phyloP scores from a whole-genome alignment of 202 grass and related monocot genomes.

The Schoenoplectus triqueter region DNA sequence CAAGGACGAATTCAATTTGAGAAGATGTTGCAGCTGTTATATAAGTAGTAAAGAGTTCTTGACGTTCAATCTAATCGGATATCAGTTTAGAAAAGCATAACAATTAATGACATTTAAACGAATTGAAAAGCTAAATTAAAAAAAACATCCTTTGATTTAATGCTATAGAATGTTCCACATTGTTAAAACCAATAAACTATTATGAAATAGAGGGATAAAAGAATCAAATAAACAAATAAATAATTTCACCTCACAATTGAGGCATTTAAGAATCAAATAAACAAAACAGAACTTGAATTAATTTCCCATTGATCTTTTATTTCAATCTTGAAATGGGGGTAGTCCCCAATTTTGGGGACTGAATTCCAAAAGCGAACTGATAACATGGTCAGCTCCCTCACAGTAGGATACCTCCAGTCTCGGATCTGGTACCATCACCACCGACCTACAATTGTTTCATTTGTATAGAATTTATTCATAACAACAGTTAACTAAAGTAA shows the following conservation, averaged over 20 bases:
- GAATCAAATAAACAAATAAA: neutral
- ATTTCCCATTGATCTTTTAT: neutral
- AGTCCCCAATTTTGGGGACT: slow-evolving; percentile 47
- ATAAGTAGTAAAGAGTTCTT: too few relatives aligned
- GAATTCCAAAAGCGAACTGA: slow-evolving; percentile 50
- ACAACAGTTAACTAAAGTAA: too few relatives aligned
- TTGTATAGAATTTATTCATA: neutral
- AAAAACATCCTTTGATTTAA: neutral
- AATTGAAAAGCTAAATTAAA: neutral
- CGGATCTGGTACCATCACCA: slow-evolving; percentile 54
- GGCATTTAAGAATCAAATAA: neutral
- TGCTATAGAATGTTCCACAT: neutral
- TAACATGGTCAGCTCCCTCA: slow-evolving; percentile 52
- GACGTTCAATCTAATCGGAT: neutral
- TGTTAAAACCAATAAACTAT: neutral
- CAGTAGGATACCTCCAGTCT: slow-evolving; percentile 39
- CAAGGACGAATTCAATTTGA: too few relatives aligned
- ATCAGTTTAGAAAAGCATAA: neutral
- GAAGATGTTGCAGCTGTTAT: too few relatives aligned
- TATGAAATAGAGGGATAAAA: neutral
- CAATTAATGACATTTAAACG: neutral
- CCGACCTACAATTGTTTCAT: slow-evolving; percentile 39
- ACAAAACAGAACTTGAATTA: slow-evolving; percentile 3
- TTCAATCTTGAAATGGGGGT: slow-evolving; percentile 41
- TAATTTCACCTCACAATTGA: slow-evolving; percentile 5